phyloP scores from a whole-genome alignment of 2,329 filamentous ascomycete genomes.

The Pseudopithomyces chartarum region DNA sequence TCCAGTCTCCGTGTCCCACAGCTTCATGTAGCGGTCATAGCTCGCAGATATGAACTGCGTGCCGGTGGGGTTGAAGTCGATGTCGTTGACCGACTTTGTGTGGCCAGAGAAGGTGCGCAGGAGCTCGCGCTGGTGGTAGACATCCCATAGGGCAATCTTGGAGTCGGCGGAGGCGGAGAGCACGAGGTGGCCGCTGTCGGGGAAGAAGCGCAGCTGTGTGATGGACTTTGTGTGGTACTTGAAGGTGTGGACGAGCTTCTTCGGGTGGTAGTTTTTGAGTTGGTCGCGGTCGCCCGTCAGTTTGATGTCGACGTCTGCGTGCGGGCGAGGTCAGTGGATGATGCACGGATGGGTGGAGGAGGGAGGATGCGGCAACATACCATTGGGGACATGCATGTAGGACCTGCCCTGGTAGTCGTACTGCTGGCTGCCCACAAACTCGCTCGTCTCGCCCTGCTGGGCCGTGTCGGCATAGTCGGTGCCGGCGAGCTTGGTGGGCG shows the following conservation, averaged over 20 bases:
- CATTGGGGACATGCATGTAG: slow-evolving; percentile 94
- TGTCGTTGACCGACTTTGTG: slow-evolving; percentile 85
- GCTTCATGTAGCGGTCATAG: slow-evolving; percentile 94
- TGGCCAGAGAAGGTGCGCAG: slow-evolving; percentile 92
- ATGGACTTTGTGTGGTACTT: slow-evolving; percentile 83
- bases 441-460: slow-evolving; percentile 70
- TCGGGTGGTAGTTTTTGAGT: slow-evolving; percentile 88
- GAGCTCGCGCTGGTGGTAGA: slow-evolving; percentile 86
- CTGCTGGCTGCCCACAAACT: slow-evolving; percentile 82
- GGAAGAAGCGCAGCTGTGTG: slow-evolving; percentile 89
- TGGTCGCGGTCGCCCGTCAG: slow-evolving; percentile 80
- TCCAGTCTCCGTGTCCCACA: slow-evolving; percentile 98
- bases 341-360: too few species aligned
- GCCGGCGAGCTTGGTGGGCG: slow-evolving; percentile 62
- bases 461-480: slow-evolving; percentile 57
- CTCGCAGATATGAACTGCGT: slow-evolving; percentile 87
- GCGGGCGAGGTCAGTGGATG: slow-evolving; percentile 9
- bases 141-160: slow-evolving; percentile 92
- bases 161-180: slow-evolving; percentile 88
- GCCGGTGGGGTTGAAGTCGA: slow-evolving; percentile 82
- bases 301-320: slow-evolving; percentile 44
- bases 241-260: slow-evolving; percentile 91
- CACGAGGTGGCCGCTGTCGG: slow-evolving; percentile 82
- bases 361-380: slow-evolving; percentile 31
- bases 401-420: slow-evolving; percentile 94